Evolutionary conservation across 305 asterid genomes (phyloP).

Genomic region (Fraxinus dipetala): DNA sequence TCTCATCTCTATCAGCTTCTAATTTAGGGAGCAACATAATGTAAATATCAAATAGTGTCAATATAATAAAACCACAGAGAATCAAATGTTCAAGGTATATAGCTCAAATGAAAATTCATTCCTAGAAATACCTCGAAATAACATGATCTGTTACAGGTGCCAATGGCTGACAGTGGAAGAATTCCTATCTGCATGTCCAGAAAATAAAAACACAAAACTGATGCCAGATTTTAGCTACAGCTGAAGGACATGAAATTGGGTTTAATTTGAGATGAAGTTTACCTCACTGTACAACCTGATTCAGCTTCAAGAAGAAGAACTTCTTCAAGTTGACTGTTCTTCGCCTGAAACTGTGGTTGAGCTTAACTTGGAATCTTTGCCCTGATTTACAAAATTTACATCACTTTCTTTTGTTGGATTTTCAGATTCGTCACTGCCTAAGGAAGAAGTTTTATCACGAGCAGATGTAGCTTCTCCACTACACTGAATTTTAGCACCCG

Average conservation of each 20-base stretch:
- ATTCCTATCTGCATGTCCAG: constrained; percentile 42
- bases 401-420: constrained; percentile 23
- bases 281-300: constrained; percentile 67
- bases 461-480: not conserved
- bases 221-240: constrained; percentile 41
- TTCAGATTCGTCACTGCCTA: not conserved
- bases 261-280: constrained; percentile 34
- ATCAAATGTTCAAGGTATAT: not conserved
- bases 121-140: constrained; percentile 15
- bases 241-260: constrained; percentile 37
- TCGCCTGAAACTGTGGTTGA: constrained; percentile 21
- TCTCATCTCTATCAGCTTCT: not conserved
- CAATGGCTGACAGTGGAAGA: constrained; percentile 23
- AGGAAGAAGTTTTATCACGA: constrained; percentile 9
- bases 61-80: not conserved
- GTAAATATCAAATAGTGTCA: not conserved
- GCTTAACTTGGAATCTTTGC: constrained; percentile 35
- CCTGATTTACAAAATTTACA: constrained; percentile 33
- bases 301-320: constrained; percentile 33
- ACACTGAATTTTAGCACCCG: not conserved
- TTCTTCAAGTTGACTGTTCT: constrained; percentile 31
- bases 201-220: constrained; percentile 39
- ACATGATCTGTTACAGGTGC: constrained; percentile 36
- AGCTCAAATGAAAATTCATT: constrained; percentile 3
- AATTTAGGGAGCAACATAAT: not conserved